Evolutionary conservation across 148 eudicot species (phyloP), one percentile per base, ranked within the genome.

Genomic region (Persicaria tinctoria): DNA sequence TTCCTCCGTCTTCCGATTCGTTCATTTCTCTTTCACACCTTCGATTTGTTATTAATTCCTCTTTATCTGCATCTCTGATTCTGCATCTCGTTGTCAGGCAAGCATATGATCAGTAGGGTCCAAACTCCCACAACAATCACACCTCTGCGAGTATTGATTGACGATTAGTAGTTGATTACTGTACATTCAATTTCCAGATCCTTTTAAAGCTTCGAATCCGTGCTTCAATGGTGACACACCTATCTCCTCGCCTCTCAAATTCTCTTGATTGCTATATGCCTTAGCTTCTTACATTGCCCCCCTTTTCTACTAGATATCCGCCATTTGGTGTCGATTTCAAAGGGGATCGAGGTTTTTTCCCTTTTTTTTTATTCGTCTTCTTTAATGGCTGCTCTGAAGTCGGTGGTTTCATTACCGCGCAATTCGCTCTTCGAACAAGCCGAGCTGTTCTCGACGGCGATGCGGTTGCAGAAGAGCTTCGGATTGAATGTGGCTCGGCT

Each of bases 301-400:
- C 8, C 6, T 5, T 41, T 5, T 13, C 16, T 5, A 2, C n/a
- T 17, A 10, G 3, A 50, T 8, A 50, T 13, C 11, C 53, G 14
- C 57, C n/a, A 13, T 13, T 63, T 63, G n/a, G 38, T 63, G 32
- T 46, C 32, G n/a, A 63, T 63, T 63, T 46, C 32, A 20, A 7
- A 3, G 8, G 4, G 47, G 48, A 66, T 66, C 71, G 46, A 66
- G 53, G 32, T 20, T 70, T 20, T 70, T 8, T 44, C 2, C 51
- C 13, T 23, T 70, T 50, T 1, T 32, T 32, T 1, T 32, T 32
- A 32, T 32, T 6, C 27, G 10, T 23, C 46, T 50, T 1, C 6
- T 46, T 45, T 45, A 38, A 82, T 82, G 82, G 78, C 78, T 5
- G 51, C 76, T 44, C 51, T 73, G 57, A 79, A 76, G 49, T 59